Conservation (phyloP, 2,329 filamentous ascomycete genomes). For the Colletotrichum tofieldiae region DNA sequence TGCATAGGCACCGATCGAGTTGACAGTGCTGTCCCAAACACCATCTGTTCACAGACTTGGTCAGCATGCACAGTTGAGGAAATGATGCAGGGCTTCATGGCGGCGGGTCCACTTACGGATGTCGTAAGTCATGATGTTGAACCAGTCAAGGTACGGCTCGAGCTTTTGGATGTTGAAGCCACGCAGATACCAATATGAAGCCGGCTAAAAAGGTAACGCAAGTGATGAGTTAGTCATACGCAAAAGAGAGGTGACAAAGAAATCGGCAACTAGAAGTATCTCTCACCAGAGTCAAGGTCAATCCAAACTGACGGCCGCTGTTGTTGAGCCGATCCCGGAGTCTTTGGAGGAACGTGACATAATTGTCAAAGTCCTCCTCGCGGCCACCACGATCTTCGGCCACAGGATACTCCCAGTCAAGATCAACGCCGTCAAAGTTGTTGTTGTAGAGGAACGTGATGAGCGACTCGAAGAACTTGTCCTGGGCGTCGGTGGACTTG, state of each 20-base stretch:
- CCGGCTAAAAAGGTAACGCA: neutral
- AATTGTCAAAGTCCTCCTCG: constrained; percentile 42
- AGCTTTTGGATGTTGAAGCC: constrained; percentile 28
- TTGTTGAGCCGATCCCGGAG: constrained; percentile 43
- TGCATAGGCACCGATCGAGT: constrained; percentile 51
- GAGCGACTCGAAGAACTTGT: constrained; percentile 45
- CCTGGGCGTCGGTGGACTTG: constrained; percentile 14
- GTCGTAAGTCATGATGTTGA: constrained; percentile 45
- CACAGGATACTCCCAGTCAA: constrained; percentile 48
- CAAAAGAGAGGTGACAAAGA: no score
- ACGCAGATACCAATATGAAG: constrained; percentile 40
- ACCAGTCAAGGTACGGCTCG: constrained; percentile 47
- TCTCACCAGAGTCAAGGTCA: constrained; percentile 29
- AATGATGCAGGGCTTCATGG: neutral
- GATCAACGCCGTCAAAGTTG: constrained; percentile 48
- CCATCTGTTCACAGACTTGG: constrained; percentile 48
- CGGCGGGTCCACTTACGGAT: neutral
- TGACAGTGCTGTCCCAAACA: constrained; percentile 53
- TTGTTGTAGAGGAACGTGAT: constrained; percentile 45
- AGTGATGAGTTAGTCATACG: no score
- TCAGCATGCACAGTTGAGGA: no score
- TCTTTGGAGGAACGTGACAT: constrained; percentile 58
- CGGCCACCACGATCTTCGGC: constrained; percentile 42
- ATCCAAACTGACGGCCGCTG: constrained; percentile 12
- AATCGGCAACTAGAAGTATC: no score